phyloP scores from a whole-genome alignment of 208 protist genomes.

The Acanthamoeba polyphaga region DNA sequence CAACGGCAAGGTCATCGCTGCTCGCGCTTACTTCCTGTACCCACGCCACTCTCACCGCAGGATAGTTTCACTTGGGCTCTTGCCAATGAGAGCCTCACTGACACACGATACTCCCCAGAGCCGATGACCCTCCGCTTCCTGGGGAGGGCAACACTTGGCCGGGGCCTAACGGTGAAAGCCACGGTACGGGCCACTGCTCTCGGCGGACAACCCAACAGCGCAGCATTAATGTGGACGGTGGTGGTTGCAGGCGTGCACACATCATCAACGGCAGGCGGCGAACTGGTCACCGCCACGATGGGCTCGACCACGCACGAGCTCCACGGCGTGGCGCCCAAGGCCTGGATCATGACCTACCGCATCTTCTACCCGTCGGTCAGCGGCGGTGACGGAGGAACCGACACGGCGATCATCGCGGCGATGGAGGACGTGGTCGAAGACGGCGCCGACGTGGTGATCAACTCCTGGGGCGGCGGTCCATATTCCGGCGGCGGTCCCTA shows the following conservation, averaged over 20 bases:
- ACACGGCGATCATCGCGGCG: background rate
- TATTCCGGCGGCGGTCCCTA: background rate
- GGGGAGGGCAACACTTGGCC: background rate
- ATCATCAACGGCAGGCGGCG: background rate
- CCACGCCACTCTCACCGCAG: background rate
- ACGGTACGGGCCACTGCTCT: background rate
- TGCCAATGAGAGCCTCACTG: too few species aligned
- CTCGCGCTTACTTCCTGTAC: background rate
- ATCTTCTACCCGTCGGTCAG: background rate
- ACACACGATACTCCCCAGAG: background rate
- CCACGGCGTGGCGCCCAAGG: background rate
- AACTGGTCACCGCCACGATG: background rate
- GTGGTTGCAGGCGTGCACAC: background rate
- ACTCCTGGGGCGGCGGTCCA: background rate
- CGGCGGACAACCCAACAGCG: too few species aligned
- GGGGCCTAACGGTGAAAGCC: background rate
- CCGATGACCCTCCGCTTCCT: background rate
- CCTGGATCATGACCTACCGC: slow-evolving; percentile 32
- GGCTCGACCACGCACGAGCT: background rate
- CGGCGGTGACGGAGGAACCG: background rate
- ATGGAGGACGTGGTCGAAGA: background rate
- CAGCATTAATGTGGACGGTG: background rate
- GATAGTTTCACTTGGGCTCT: too few species aligned
- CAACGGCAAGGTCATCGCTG: slow-evolving; percentile 15
- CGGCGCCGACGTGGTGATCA: slow-evolving; percentile 28